Evolutionary conservation across 2,329 filamentous ascomycete genomes (phyloP).

Genomic region (Hymenoscyphus fraxineus): DNA sequence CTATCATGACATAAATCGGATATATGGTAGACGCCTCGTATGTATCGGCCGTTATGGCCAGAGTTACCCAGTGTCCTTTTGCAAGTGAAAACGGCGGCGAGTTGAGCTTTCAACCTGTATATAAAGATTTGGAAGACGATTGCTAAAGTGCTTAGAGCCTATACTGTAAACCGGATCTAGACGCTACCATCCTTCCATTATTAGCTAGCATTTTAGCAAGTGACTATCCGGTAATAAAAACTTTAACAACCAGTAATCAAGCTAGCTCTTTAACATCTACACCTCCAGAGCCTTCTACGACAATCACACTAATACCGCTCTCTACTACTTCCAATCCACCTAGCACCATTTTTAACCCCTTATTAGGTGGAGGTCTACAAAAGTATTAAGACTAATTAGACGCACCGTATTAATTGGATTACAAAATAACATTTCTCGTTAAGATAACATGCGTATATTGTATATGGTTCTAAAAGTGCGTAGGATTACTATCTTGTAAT

Average conservation of each 20-base stretch:
- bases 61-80: not conserved
- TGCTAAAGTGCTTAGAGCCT: not conserved
- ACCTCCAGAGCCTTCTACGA: not conserved
- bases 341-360: not conserved
- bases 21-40: not conserved
- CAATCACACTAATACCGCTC: not conserved
- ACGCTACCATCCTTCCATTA: not conserved
- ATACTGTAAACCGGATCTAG: not conserved
- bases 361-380: not conserved
- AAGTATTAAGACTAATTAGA: no score
- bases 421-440: no score
- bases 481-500: no score
- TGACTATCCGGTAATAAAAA: not conserved
- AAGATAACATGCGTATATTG: no score
- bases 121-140: not conserved
- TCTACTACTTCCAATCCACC: not conserved
- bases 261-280: not conserved
- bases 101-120: not conserved
- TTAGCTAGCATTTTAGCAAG: not conserved
- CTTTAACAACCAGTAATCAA: not conserved
- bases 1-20: not conserved
- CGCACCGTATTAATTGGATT: no score
- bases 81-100: not conserved
- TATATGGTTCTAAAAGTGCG: no score
- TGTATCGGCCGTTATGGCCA: not conserved